These are phyloP conservation scores for Rhodamnia argentea DNA, from an alignment of 345 rosid genomes.

Conservation along the genomic window DNA sequence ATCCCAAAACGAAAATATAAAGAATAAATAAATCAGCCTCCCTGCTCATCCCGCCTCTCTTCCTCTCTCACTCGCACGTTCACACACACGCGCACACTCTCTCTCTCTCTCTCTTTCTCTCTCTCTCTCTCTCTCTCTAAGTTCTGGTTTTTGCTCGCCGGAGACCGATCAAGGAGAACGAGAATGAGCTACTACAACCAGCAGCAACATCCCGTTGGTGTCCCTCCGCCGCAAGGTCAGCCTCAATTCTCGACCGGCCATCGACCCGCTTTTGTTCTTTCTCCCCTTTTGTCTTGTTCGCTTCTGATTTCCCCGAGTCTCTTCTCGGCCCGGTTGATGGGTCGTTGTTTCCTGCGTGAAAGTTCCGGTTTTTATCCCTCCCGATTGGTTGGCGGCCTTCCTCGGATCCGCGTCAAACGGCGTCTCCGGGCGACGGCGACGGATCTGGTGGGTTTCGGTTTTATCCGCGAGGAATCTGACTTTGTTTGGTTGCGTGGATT, in stretches of 20 bases:
- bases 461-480: slow-evolving; percentile 2
- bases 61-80: neutral
- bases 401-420: neutral
- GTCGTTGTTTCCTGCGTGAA: neutral
- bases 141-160: neutral
- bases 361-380: neutral
- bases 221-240: slow-evolving; percentile 88
- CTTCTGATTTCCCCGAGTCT: neutral
- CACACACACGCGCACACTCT: no score
- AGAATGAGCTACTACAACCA: slow-evolving; percentile 83
- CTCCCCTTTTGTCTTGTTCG: neutral
- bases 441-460: neutral
- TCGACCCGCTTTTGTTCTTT: neutral
- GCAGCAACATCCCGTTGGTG: slow-evolving; percentile 79
- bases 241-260: no score
- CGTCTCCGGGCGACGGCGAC: neutral
- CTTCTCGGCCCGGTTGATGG: neutral
- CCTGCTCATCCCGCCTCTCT: no score
- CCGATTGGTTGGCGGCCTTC: no score
- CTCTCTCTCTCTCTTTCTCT: neutral
- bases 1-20: no score
- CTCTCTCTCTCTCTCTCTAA: neutral
- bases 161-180: neutral
- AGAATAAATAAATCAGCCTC: no score
- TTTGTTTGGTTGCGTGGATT: neutral